Conservation (phyloP, 2,329 filamentous ascomycete species). For the Beauveria asiatica region DNA sequence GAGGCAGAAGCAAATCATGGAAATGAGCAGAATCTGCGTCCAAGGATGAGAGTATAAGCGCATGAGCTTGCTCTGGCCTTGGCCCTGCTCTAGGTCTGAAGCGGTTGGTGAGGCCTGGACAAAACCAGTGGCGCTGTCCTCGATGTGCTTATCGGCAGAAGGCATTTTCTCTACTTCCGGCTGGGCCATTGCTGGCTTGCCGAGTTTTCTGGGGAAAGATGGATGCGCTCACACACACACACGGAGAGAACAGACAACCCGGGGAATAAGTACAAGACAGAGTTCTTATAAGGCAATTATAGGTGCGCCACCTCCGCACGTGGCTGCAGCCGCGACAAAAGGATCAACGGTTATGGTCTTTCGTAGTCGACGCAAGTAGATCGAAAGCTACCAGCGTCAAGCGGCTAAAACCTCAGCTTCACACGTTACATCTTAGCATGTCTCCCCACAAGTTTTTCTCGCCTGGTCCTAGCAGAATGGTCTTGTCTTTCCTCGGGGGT, state of each 20-base stretch:
- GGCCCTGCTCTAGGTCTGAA: conserved; percentile 7
- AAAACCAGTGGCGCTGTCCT: neutral
- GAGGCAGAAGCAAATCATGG: conserved; percentile 40
- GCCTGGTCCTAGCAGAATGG: conserved; percentile 1
- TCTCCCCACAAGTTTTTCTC: conserved; percentile 1
- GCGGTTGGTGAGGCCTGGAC: neutral
- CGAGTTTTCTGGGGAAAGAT: neutral
- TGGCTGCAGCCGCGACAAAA: neutral
- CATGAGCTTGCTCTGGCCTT: conserved; percentile 15
- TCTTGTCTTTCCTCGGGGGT: neutral
- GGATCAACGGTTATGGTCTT: neutral
- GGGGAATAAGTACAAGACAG: neutral
- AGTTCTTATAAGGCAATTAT: neutral
- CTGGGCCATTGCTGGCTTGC: conserved; percentile 17
- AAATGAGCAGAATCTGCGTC: conserved; percentile 40
- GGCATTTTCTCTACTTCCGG: conserved; percentile 19
- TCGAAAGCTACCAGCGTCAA: neutral
- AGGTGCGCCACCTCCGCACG: neutral
- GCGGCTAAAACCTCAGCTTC: conserved; percentile 4
- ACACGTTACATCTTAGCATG: conserved; percentile 11
- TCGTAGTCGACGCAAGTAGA: neutral
- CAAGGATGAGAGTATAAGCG: conserved; percentile 34
- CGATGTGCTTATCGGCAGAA: conserved; percentile 5
- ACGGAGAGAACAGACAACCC: neutral
- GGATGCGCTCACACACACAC: neutral